Conservation (phyloP, 2,329 filamentous ascomycete genomes). For the Diaporthe nobilis region DNA sequence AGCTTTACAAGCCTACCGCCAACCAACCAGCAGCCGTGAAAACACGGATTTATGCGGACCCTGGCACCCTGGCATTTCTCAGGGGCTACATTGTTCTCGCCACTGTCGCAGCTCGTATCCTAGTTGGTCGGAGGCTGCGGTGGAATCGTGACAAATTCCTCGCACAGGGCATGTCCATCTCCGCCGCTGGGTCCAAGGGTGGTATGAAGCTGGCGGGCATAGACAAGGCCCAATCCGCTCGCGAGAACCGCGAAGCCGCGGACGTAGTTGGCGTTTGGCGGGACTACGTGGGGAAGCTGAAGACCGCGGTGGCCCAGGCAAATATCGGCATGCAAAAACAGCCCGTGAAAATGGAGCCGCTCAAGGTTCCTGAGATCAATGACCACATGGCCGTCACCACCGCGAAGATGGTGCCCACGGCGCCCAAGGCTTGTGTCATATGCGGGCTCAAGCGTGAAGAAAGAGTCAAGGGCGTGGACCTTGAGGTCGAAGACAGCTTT, state of each 20-base stretch:
- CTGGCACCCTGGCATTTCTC: conserved; percentile 74
- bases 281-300: conserved; percentile 80
- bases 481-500: conserved; percentile 88
- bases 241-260: conserved; percentile 87
- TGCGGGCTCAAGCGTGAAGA: conserved; percentile 93
- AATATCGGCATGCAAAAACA: conserved; percentile 60
- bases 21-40: conserved; percentile 70
- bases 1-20: conserved; percentile 76
- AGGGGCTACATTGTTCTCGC: conserved; percentile 74
- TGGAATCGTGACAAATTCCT: conserved; percentile 93
- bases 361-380: conserved; percentile 78
- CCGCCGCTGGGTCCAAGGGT: conserved; percentile 80
- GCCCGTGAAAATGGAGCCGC: conserved; percentile 48
- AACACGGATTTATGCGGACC: conserved; percentile 74
- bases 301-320: conserved; percentile 78
- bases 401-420: conserved; percentile 80
- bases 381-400: conserved; percentile 78
- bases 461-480: conserved; percentile 81
- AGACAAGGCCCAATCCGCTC: conserved; percentile 84
- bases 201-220: conserved; percentile 90
- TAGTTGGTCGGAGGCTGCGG: conserved; percentile 86
- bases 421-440: conserved; percentile 82
- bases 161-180: conserved; percentile 90
- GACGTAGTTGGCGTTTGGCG: conserved; percentile 85
- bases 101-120: conserved; percentile 81